phyloP scores from a whole-genome alignment of 768 basidiomycete genomes.

The Amanita brunnescens region DNA sequence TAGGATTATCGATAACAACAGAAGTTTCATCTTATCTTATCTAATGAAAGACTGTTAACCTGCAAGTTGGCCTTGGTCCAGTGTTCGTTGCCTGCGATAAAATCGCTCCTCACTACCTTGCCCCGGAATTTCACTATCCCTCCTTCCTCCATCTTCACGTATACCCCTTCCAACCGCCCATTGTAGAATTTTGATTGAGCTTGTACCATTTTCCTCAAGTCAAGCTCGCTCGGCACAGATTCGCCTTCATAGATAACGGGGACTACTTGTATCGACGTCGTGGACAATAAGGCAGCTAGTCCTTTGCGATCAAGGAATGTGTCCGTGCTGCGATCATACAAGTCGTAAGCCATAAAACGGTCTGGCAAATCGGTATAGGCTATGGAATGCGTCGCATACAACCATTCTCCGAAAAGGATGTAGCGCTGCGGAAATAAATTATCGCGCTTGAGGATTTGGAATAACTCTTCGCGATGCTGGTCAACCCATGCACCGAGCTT shows the following conservation, averaged over 20 bases:
- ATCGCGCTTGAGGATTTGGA: slow-evolving; percentile 35
- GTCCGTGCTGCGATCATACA: slow-evolving; percentile 42
- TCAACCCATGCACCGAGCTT: slow-evolving; percentile 49
- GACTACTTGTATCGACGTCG: slow-evolving; percentile 32
- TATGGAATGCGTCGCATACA: slow-evolving; percentile 54
- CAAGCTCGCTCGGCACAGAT: slow-evolving; percentile 28
- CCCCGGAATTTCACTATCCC: slow-evolving; percentile 33
- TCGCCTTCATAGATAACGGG: slow-evolving; percentile 35
- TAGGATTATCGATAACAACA: not conserved
- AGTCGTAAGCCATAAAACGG: slow-evolving; percentile 49
- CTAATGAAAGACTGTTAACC: slow-evolving; percentile 21
- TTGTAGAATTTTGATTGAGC: slow-evolving; percentile 19
- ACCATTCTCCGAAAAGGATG: slow-evolving; percentile 58
- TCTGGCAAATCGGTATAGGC: slow-evolving; percentile 45
- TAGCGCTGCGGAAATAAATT: slow-evolving; percentile 48
- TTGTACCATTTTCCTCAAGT: slow-evolving; percentile 39
- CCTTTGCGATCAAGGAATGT: slow-evolving; percentile 30
- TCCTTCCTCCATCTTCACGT: slow-evolving; percentile 43
- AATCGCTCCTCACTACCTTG: slow-evolving; percentile 52
- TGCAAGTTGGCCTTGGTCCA: slow-evolving; percentile 32
- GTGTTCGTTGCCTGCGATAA: slow-evolving; percentile 56
- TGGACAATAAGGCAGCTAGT: slow-evolving; percentile 25
- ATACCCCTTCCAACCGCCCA: slow-evolving; percentile 46
- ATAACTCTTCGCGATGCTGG: slow-evolving; percentile 34
- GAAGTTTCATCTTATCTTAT: not conserved